Evolutionary conservation across 805 yeast species (phyloP).

Genomic region (Cyberlindnera bimundalis): DNA sequence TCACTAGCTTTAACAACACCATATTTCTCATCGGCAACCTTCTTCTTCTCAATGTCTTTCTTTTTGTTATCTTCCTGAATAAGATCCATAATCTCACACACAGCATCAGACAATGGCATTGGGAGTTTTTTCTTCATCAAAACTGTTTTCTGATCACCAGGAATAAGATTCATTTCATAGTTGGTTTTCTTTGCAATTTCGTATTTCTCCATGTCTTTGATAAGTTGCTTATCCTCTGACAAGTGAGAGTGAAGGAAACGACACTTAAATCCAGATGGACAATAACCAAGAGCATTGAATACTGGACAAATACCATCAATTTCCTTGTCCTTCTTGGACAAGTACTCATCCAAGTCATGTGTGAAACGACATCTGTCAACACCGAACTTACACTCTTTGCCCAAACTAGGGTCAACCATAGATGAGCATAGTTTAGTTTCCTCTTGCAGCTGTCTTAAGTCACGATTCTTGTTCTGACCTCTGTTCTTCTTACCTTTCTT

Average conservation of each 20-base stretch:
- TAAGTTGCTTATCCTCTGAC: constrained; percentile 41
- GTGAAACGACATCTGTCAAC: constrained; percentile 68
- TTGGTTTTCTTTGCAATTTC: constrained; percentile 35
- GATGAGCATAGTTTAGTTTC: constrained; percentile 62
- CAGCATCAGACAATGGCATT: constrained; percentile 53
- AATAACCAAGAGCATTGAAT: constrained; percentile 72
- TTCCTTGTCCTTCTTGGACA: constrained; percentile 66
- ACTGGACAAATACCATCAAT: constrained; percentile 83
- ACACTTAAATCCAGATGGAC: constrained; percentile 92
- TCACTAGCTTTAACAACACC: not conserved
- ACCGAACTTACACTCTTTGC: constrained; percentile 56
- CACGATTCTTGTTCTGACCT: constrained; percentile 85
- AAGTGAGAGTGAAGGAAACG: constrained; percentile 82
- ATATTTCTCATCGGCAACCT: constrained; percentile 6
- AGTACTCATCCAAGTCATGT: constrained; percentile 69
- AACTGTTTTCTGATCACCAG: constrained; percentile 35
- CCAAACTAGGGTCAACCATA: constrained; percentile 50
- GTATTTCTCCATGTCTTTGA: constrained; percentile 41
- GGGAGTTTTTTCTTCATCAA: constrained; percentile 51
- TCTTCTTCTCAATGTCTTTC: constrained; percentile 33
- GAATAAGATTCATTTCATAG: constrained; percentile 63
- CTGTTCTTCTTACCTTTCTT: constrained; percentile 48
- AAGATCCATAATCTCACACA: constrained; percentile 63
- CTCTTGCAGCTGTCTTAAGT: constrained; percentile 65
- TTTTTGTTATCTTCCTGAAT: constrained; percentile 39